Percentiles rank a stretch among this genome's conserved stretches.
Evolutionary conservation across 208 protist genomes (phyloP).

Genomic region (Leishmania tarentolae): DNA sequence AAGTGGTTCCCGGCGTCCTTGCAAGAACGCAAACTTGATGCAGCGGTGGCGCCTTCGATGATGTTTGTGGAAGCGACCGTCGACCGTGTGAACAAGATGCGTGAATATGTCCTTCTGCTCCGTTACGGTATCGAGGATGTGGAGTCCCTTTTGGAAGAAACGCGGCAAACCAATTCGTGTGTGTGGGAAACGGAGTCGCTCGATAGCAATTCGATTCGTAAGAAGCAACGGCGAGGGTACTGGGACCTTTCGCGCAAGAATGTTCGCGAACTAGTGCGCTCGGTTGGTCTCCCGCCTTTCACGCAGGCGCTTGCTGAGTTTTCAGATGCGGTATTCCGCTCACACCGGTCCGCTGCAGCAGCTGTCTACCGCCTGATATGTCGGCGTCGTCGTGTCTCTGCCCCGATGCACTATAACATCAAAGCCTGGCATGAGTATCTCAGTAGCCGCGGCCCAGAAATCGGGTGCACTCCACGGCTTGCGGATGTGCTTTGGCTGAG

Average conservation of each 20-base stretch:
- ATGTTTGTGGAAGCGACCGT: constrained; percentile 51
- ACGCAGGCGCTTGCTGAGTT: constrained; percentile 31
- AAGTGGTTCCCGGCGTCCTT: constrained; percentile 80
- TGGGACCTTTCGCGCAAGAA: constrained; percentile 13
- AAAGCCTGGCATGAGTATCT: constrained; percentile 57
- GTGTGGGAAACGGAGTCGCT: background rate
- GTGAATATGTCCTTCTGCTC: constrained; percentile 65
- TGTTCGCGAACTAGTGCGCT: constrained; percentile 15
- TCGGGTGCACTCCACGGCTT: constrained; percentile 31
- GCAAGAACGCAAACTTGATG: constrained; percentile 62
- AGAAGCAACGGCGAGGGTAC: background rate
- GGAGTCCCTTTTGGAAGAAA: constrained; percentile 33
- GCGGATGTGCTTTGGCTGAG: constrained; percentile 65
- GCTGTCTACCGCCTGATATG: constrained; percentile 6
- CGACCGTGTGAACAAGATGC: constrained; percentile 46
- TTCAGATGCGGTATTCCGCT: background rate
- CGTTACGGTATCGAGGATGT: constrained; percentile 71
- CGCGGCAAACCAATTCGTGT: background rate
- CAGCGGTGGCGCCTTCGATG: constrained; percentile 42
- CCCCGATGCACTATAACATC: constrained; percentile 16
- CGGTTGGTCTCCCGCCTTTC: constrained; percentile 3
- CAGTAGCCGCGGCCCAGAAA: constrained; percentile 50
- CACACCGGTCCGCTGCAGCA: background rate
- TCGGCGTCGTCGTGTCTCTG: constrained; percentile 16
- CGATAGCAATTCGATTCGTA: background rate